Evolutionary conservation across 148 eudicot species (phyloP).

Genomic region (Selenicereus undatus): DNA sequence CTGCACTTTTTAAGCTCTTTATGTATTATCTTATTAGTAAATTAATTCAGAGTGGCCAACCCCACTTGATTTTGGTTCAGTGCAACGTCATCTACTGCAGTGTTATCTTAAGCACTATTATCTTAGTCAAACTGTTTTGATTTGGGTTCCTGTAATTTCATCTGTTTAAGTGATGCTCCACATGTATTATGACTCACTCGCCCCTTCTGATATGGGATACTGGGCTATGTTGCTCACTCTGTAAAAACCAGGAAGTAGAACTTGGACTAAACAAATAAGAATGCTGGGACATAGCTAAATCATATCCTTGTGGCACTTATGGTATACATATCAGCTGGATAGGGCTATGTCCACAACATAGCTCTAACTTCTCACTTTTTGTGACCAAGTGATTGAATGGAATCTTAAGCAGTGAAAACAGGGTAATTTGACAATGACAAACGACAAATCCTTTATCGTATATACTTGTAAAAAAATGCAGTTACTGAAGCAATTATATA

Average conservation of each 20-base stretch:
- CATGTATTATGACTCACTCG: neutral
- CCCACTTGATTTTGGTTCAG: conserved; percentile 20
- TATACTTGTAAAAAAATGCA: neutral
- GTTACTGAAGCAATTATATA: neutral
- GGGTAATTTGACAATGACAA: neutral
- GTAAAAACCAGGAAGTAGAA: neutral
- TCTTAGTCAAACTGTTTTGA: too few species aligned
- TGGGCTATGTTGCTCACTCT: neutral
- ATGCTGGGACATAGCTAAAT: neutral
- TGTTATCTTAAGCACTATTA: neutral
- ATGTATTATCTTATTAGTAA: conserved; percentile 15
- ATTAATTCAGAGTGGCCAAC: conserved; percentile 4
- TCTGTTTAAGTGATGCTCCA: too few species aligned
- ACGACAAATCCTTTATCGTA: neutral
- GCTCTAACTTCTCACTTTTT: neutral
- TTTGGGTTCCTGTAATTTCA: too few species aligned
- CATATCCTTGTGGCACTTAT: neutral
- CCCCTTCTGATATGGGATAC: neutral
- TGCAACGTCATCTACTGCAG: conserved; percentile 11
- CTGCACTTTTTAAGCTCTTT: conserved; percentile 20
- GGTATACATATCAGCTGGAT: neutral
- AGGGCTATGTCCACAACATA: neutral
- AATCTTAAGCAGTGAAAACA: too few species aligned
- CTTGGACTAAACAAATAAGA: neutral
- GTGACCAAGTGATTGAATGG: neutral